Evolutionary conservation across 176 grass and related monocot genomes (phyloP).

Genomic region (Juncus inflexus): DNA sequence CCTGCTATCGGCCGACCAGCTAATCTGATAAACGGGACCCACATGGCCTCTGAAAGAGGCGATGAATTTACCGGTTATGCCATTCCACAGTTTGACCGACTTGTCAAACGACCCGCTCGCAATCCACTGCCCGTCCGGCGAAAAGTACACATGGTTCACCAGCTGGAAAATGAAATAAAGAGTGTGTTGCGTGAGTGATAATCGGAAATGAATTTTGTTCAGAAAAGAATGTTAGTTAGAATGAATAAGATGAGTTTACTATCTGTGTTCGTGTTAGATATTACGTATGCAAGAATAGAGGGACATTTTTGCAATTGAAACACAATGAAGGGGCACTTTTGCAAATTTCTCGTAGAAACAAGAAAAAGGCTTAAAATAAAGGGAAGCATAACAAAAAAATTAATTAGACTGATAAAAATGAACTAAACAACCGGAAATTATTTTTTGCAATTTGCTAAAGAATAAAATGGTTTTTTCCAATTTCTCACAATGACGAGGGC

Average conservation of each 20-base stretch:
- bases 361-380: no score
- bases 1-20: slow-evolving; percentile 96
- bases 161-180: slow-evolving; percentile 49
- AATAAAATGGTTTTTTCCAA: no score
- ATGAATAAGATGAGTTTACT: neutral
- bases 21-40: slow-evolving; percentile 92
- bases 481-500: neutral
- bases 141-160: slow-evolving; percentile 99
- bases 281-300: no score
- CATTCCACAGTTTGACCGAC: slow-evolving; percentile 96
- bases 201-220: no score
- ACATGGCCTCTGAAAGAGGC: slow-evolving; percentile 87
- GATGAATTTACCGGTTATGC: slow-evolving; percentile 82
- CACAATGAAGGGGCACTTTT: neutral
- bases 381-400: no score
- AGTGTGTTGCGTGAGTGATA: no score
- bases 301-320: no score
- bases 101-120: slow-evolving; percentile 98
- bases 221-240: slow-evolving; percentile 9
- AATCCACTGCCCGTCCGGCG: slow-evolving; percentile 95
- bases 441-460: no score
- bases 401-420: no score
- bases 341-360: neutral
- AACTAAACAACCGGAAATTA: no score
- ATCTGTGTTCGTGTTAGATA: no score